A percentile compares a stretch with the other conserved stretches of the same genome.
phyloP scores from a whole-genome alignment of 1,139 yeast genomes.

The Yamadazyma pseudoaaseri region DNA sequence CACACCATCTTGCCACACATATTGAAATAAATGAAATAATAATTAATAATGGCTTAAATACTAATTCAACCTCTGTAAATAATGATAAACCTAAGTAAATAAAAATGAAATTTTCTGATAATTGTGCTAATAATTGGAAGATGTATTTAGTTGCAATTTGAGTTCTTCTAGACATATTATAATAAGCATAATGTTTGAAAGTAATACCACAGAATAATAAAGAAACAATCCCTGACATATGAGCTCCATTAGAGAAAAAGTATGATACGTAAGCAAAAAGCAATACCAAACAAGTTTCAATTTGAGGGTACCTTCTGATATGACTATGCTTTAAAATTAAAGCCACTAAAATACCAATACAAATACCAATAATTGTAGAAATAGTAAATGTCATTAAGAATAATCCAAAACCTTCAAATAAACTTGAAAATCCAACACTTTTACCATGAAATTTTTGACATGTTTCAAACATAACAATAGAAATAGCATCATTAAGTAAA shows the following conservation, averaged over 20 bases:
- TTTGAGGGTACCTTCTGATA: slow-evolving; percentile 89
- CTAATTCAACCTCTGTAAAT: slow-evolving; percentile 93
- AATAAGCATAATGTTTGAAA: slow-evolving; percentile 93
- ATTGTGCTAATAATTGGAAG: slow-evolving; percentile 89
- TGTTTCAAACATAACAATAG: slow-evolving; percentile 98
- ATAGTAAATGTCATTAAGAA: slow-evolving; percentile 92
- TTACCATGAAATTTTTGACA: slow-evolving; percentile 96
- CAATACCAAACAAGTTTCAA: slow-evolving; percentile 90
- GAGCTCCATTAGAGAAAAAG: slow-evolving; percentile 97
- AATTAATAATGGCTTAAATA: slow-evolving; percentile 88
- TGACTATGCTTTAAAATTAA: slow-evolving; percentile 88
- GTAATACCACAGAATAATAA: slow-evolving; percentile 95
- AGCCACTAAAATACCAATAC: slow-evolving; percentile 87
- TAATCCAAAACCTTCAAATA: slow-evolving; percentile 92
- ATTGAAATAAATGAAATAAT: slow-evolving; percentile 87
- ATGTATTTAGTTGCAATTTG: slow-evolving; percentile 95
- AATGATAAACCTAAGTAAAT: slow-evolving; percentile 91
- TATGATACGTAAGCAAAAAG: slow-evolving; percentile 94
- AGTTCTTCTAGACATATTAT: slow-evolving; percentile 94
- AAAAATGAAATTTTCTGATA: slow-evolving; percentile 95
- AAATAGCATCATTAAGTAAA: slow-evolving; percentile 91
- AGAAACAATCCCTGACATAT: slow-evolving; percentile 98
- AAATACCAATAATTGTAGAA: slow-evolving; percentile 86
- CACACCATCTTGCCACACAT: slow-evolving; percentile 95
- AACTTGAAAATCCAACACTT: slow-evolving; percentile 65